Percentiles rank a stretch among this genome's conserved stretches.
Conservation (phyloP, 2,329 filamentous ascomycete genomes). For the Arthrinium puccinioides region DNA sequence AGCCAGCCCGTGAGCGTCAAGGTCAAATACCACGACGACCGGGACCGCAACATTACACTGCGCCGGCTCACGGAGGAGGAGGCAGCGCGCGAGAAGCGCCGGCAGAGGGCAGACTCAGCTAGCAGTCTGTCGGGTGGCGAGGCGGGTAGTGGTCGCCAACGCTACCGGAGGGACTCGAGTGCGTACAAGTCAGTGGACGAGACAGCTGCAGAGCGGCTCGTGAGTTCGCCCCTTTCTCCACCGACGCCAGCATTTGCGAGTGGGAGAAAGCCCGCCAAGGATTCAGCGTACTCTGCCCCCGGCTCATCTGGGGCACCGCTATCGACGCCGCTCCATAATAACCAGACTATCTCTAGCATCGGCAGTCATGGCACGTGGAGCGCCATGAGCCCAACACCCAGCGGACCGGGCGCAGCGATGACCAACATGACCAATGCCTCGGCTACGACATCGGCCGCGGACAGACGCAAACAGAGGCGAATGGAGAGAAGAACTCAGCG, state of each 20-base stretch:
- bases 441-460: slow-evolving; percentile 34
- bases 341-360: slow-evolving; percentile 38
- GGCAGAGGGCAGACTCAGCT: slow-evolving; percentile 40
- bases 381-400: slow-evolving; percentile 39
- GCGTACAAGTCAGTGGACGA: slow-evolving; percentile 34
- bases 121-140: slow-evolving; percentile 53
- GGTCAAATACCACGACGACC: slow-evolving; percentile 53
- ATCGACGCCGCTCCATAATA: slow-evolving; percentile 5
- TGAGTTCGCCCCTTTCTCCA: slow-evolving; percentile 36
- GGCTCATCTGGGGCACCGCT: background rate
- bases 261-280: slow-evolving; percentile 42
- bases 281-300: slow-evolving; percentile 51
- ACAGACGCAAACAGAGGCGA: slow-evolving; percentile 48
- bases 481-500: slow-evolving; percentile 42
- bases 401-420: slow-evolving; percentile 28
- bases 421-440: slow-evolving; percentile 26
- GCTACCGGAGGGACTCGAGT: slow-evolving; percentile 49
- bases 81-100: slow-evolving; percentile 32
- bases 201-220: slow-evolving; percentile 37
- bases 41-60: slow-evolving; percentile 53
- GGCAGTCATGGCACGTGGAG: slow-evolving; percentile 48
- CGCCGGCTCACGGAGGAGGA: slow-evolving; percentile 56
- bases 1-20: slow-evolving; percentile 50
- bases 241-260: slow-evolving; percentile 51
- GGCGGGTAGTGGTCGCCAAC: slow-evolving; percentile 31